Evolutionary conservation across 2,329 filamentous ascomycete species (phyloP), one percentile per base, ranked within the genome.

Genomic region (Penicillium digitatum): DNA sequence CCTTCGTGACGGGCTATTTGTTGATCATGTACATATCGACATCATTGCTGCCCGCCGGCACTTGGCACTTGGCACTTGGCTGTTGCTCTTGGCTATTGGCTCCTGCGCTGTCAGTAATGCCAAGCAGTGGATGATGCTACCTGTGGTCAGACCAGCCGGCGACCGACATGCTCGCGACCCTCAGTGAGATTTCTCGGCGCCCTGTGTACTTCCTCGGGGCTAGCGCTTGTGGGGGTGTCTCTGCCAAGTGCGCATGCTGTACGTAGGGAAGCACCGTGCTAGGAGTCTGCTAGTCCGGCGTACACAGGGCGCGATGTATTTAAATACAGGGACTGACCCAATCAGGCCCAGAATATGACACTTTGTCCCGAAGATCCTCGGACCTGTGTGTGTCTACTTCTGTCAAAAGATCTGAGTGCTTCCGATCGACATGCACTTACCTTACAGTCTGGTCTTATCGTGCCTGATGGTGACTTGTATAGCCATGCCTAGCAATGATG

Each of bases 161-260:
- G 32, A 35, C 47, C 39, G 37, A 35, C 42, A 48, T 35, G 12
- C 45, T 49, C 11, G n/a, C 38, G 24, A 29, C 35, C 40, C 26
- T 40, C n/a, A 31, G 29, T 45, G 43, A 37, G 51, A 49, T 53
- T 45, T 47, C 42, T 26, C 40, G 40, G 40, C 47, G 20, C 22
- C 29, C 38, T 60, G 38, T 37, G 42, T 48, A 48, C 49, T 59
- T 47, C 44, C 47, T 60, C 58, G 54, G 60, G 59, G 56, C 57
- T 56, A 27, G 37, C 43, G 44, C 26, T 47, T 46, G 60, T 53
- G 54, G 60, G 50, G 56, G 37, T 38, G 38, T 44, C 27, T 47
- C 50, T 35, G 18, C 53, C 44, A 48, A 53, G 49, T 56, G 40
- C 47, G n/a, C 38, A 39, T 51, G 38, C n/a, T 50, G 38, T 35